These are phyloP conservation scores for Angomonas ambiguus DNA, from an alignment of 208 protist genomes.

Conservation along the genomic window DNA sequence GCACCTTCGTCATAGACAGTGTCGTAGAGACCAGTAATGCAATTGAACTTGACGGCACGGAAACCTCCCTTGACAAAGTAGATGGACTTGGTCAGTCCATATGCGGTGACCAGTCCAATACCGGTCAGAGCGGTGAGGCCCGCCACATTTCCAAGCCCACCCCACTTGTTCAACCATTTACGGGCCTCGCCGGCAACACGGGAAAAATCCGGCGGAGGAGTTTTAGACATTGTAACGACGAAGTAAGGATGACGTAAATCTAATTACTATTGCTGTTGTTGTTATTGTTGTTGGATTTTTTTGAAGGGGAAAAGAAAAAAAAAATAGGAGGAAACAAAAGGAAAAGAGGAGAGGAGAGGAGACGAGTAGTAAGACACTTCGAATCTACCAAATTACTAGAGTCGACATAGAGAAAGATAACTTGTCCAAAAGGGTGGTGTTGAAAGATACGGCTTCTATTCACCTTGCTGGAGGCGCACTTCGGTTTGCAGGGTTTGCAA, in stretches of 20 bases:
- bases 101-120: conserved; percentile 40
- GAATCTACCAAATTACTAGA: too few relatives aligned
- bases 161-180: conserved; percentile 46
- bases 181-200: conserved; percentile 60
- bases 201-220: conserved; percentile 75
- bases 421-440: neutral
- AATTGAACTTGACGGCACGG: conserved; percentile 97
- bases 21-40: conserved; percentile 92
- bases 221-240: neutral
- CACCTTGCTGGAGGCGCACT: conserved; percentile 1
- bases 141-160: conserved; percentile 66
- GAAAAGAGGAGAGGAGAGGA: conserved; percentile 4
- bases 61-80: conserved; percentile 96
- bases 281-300: neutral
- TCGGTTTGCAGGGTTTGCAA: conserved; percentile 40
- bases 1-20: conserved; percentile 92
- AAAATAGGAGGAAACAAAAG: neutral
- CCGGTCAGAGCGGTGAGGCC: conserved; percentile 53
- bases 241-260: neutral
- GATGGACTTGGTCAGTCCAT: conserved; percentile 83
- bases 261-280: neutral
- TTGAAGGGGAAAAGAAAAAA: conserved; percentile 2
- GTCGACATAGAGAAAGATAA: neutral
- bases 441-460: too few relatives aligned
- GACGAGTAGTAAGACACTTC: neutral